Evolutionary conservation across 768 basidiomycete species (phyloP), one percentile per base, ranked within the genome.

Genomic region (Lyophyllum atratum): DNA sequence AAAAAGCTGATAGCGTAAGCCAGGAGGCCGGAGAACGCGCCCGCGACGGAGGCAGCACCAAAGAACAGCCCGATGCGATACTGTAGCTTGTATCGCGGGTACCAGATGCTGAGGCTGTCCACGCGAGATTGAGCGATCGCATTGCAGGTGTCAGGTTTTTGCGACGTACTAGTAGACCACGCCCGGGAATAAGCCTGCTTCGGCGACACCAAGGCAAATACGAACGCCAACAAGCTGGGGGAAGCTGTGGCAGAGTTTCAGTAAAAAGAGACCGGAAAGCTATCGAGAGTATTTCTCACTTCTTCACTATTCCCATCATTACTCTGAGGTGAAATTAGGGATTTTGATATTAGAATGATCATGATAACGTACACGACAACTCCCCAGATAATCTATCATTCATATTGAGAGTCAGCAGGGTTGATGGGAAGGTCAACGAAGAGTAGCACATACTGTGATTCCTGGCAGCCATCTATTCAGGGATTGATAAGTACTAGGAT

Each of bases 171-270:
- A 90, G 72, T 88, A 92, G 0, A 82, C 80, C 10, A 90, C 85
- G 24, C 88, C 88, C 11, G 89, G 88, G 68, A 87, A 90, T 10
- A 89, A 66, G 3, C 89, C 87, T 4, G 86, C 85, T 70, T 91
- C 89, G 0, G 86, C 80, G 2, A 86, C 64, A 2, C 89, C 89
- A 0, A 90, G 80, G 56, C 79, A 81, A 7, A 84, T 69, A 10
- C 86, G 80, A 10, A 74, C 76, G 19, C 78, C 85, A 12, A 86
- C 79, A 14, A 89, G 78, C 64, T 87, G 81, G 9, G 79, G 79
- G 63, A 85, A 89, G 24, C 87, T 88, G 19, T 8, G 46, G 33
- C 33, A 39, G 3, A 56, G 14, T 42, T 48, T 44, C 33, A 43
- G 51, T 33, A 5, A 17, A 1, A 12, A 9, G n/a, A n/a, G 15